Base-by-base conservation (phyloP, 768 basidiomycete species). In the Cantharellus anzutake region DNA sequence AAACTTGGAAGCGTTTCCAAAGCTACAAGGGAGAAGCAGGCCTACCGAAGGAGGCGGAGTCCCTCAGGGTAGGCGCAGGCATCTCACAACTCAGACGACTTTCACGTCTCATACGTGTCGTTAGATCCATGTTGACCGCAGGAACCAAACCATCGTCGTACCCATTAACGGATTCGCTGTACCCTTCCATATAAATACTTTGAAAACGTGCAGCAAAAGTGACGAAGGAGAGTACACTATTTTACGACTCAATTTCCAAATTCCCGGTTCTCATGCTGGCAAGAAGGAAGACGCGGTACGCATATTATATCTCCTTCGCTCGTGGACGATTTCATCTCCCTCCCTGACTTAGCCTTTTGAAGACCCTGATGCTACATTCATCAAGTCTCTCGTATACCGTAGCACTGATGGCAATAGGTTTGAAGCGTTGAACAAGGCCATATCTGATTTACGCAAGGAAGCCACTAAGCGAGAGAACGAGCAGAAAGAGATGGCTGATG, bases 401-500 rank as follows among this genome's bases (percentile, higher is more conserved):
- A 92, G 90, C 5, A 77, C 83, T 4, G 94, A 99, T 64, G 79
- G 79, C 4, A 83, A 86, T 64, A 91, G 93, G 50, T 90, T 98
- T 66, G 84, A 93, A 66, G 80, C 77, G 61, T 78, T 98, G 34
- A 85, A 80, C 68, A 93, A 86, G 70, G 84, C 89, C 66, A 98
- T 99, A 62, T 93, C 86, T 2, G 91, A 91, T 58, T 71, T 98
- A 64, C 94, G 97, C 76, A 97, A 96, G 70, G 87, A 91, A 60
- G 91, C 91, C 51, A 93, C 90, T 69, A 99, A 98, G 73, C 80
- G 90, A 40, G 96, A 98, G 68, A 90, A 90, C 61, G 93, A 98
- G 71, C 87, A 89, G 77, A 96, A 93, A 70, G 93, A 97, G 69
- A 83, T 98, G 82, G 94, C 94, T 2, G 94, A 99, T 67, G 94